Conservation (phyloP, 805 yeast species). For the Komagataella pseudopastoris region DNA sequence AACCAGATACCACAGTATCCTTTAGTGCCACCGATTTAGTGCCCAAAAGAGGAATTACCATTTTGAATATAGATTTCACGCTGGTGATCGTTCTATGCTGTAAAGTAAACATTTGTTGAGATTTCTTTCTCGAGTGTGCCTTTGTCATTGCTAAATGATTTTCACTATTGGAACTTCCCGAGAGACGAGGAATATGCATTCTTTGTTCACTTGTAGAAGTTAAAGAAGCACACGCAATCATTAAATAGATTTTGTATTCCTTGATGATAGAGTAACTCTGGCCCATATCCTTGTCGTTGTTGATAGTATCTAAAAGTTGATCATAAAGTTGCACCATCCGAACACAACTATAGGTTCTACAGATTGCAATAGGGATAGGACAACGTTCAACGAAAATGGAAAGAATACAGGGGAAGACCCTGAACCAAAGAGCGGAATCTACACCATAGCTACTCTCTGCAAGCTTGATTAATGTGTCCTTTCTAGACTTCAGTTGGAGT, state of each 20-base stretch:
- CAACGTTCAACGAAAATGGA: constrained; percentile 63
- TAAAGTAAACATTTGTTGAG: constrained; percentile 66
- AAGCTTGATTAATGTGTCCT: constrained; percentile 55
- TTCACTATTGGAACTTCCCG: constrained; percentile 5
- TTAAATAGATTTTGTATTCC: constrained; percentile 53
- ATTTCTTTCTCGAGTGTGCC: constrained; percentile 60
- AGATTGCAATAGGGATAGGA: constrained; percentile 88
- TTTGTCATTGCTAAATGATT: constrained; percentile 24
- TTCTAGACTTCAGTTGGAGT: constrained; percentile 40
- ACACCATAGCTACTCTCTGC: constrained; percentile 92
- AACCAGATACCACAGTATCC: constrained; percentile 81
- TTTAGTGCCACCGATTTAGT: constrained; percentile 57
- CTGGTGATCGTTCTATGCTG: constrained; percentile 90
- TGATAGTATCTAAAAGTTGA: constrained; percentile 42
- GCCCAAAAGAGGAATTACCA: constrained; percentile 72
- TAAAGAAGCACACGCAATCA: constrained; percentile 83
- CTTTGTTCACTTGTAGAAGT: constrained; percentile 85
- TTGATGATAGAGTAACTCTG: constrained; percentile 13
- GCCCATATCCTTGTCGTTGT: constrained; percentile 12
- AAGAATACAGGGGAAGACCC: constrained; percentile 67
- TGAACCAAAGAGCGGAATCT: constrained; percentile 93
- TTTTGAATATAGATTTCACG: constrained; percentile 76
- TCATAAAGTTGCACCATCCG: constrained; percentile 79
- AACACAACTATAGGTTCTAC: constrained; percentile 83
- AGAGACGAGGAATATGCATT: constrained; percentile 39